Conservation (phyloP, 2,329 filamentous ascomycete genomes). For the Claviceps purpurea region DNA sequence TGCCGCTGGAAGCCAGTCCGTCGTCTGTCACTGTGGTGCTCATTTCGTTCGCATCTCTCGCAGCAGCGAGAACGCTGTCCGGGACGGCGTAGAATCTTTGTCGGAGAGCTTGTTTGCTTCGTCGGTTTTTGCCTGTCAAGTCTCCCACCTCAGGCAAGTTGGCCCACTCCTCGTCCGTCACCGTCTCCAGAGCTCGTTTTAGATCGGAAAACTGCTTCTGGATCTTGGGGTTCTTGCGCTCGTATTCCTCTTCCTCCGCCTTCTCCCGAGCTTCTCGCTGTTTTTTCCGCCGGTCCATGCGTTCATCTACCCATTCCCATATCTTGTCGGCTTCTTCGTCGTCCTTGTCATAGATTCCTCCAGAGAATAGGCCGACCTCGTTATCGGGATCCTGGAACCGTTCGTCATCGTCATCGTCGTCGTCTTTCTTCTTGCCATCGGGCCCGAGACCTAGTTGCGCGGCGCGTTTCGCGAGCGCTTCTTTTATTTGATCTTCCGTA, state of each 20-base stretch:
- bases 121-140: constrained; percentile 83
- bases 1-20: constrained; percentile 30
- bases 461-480: constrained; percentile 87
- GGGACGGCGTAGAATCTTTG: constrained; percentile 92
- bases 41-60: constrained; percentile 66
- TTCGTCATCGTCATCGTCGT: constrained; percentile 63
- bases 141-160: constrained; percentile 92
- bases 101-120: constrained; percentile 68
- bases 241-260: constrained; percentile 86
- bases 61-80: constrained; percentile 84
- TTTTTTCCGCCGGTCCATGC: constrained; percentile 81
- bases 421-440: constrained; percentile 56
- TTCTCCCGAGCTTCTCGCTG: constrained; percentile 93
- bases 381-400: constrained; percentile 95
- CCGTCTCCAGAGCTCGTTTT: constrained; percentile 75
- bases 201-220: constrained; percentile 95
- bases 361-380: constrained; percentile 88
- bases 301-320: constrained; percentile 90
- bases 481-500: constrained; percentile 96
- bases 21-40: constrained; percentile 84
- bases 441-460: constrained; percentile 62
- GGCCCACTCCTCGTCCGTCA: constrained; percentile 94
- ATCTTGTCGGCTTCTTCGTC: constrained; percentile 96
- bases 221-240: constrained; percentile 95
- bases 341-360: constrained; percentile 90